phyloP scores from a whole-genome alignment of 2,329 filamentous ascomycete genomes.

The Raffaelea albimanens region DNA sequence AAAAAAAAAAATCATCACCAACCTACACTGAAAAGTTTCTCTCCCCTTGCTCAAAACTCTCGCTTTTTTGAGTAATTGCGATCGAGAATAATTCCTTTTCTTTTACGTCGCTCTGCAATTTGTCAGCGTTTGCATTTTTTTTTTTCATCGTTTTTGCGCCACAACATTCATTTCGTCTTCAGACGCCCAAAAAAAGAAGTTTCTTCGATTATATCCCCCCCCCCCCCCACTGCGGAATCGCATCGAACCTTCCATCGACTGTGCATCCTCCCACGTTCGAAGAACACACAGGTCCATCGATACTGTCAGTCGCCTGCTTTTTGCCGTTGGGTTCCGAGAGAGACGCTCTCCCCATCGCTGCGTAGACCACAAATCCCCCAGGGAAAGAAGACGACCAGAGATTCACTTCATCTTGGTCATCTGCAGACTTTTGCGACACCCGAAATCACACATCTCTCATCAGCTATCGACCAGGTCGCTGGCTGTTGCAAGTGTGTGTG shows the following conservation, averaged over 20 bases:
- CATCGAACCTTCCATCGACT: neutral
- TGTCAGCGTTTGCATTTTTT: neutral
- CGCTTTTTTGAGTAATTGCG: neutral
- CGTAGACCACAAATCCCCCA: too few species aligned
- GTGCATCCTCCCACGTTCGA: neutral
- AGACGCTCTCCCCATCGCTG: neutral
- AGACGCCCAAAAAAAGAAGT: too few species aligned
- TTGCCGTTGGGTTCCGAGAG: too few species aligned
- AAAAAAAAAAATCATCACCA: neutral
- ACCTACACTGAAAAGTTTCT: neutral
- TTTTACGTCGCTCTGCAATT: neutral
- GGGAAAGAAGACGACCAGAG: neutral
- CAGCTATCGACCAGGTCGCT: slow-evolving; percentile 14
- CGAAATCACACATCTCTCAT: slow-evolving; percentile 11
- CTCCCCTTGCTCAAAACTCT: slow-evolving; percentile 1
- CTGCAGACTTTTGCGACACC: neutral
- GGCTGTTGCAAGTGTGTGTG: slow-evolving; percentile 15
- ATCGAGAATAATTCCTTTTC: slow-evolving; percentile 4
- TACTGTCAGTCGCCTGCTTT: too few species aligned
- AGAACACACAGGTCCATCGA: too few species aligned
- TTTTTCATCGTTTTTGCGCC: neutral
- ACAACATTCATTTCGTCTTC: neutral
- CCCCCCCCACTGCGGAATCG: neutral
- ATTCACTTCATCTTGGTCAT: neutral
- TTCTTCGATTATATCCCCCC: neutral